A percentile compares a stretch with the other conserved stretches of the same genome.
phyloP scores from a whole-genome alignment of 2,329 filamentous ascomycete species.

The Colletotrichum tabaci region DNA sequence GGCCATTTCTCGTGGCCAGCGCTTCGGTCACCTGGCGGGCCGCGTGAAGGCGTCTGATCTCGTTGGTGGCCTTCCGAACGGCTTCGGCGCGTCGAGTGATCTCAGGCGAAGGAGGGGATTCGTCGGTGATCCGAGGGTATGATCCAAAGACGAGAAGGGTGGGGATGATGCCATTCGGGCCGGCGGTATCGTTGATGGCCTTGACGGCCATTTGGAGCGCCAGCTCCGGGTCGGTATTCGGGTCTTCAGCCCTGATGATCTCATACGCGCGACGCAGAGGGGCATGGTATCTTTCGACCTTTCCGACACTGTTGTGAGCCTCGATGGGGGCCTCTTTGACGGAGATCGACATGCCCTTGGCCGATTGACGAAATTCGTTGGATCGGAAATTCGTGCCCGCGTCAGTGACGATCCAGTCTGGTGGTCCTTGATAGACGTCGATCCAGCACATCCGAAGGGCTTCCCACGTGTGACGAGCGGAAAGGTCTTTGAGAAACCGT shows the following conservation, averaged over 20 bases:
- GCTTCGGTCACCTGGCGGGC: neutral
- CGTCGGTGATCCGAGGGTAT: neutral
- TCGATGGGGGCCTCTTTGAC: neutral
- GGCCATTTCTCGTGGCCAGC: neutral
- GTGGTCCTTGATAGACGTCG: no score
- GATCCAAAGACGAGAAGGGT: neutral
- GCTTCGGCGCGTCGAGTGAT: no score
- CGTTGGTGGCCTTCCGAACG: no score
- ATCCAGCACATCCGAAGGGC: no score
- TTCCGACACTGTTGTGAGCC: neutral
- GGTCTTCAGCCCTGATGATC: neutral
- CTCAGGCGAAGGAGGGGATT: no score
- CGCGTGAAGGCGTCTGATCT: no score
- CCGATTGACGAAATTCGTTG: no score
- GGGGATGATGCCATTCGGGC: neutral
- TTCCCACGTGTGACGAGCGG: no score
- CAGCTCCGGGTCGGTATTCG: accelerated
- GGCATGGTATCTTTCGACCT: neutral
- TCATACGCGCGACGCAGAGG: neutral
- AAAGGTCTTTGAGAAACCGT: no score
- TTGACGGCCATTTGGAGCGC: neutral
- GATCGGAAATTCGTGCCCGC: no score
- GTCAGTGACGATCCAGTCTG: no score
- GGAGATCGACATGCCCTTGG: no score
- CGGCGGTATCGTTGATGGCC: neutral